Conservation (phyloP, 2,329 filamentous ascomycete species). For the Ophiosphaerella herpotricha region DNA sequence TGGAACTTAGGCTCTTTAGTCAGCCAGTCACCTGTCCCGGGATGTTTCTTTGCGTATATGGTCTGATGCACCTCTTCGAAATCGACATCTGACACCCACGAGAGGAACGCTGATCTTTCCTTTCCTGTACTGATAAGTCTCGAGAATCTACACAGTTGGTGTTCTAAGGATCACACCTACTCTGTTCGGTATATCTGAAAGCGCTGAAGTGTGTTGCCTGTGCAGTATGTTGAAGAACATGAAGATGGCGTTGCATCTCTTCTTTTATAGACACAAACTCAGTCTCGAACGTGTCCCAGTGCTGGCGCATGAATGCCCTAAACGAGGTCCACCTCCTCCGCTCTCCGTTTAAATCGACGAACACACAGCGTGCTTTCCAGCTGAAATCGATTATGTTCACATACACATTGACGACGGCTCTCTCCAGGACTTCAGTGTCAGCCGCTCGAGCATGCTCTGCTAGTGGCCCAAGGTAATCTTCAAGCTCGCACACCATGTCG, state of each 20-base stretch:
- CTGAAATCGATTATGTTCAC: constrained; percentile 21
- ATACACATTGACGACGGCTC: constrained; percentile 17
- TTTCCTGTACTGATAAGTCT: background rate
- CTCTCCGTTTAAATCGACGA: constrained; percentile 15
- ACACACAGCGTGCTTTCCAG: constrained; percentile 19
- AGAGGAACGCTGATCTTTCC: constrained; percentile 21
- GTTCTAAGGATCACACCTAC: background rate
- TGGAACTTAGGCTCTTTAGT: constrained; percentile 12
- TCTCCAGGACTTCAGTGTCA: constrained; percentile 15
- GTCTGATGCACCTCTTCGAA: constrained; percentile 23
- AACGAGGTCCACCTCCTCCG: constrained; percentile 15
- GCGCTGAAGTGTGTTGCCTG: constrained; percentile 14
- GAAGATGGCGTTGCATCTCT: constrained; percentile 17
- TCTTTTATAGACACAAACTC: constrained; percentile 17
- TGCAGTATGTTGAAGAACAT: constrained; percentile 18
- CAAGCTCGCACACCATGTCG: constrained; percentile 19
- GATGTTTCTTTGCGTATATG: constrained; percentile 22
- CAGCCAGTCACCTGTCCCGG: constrained; percentile 23
- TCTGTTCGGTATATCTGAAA: constrained; percentile 6
- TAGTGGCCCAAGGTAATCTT: constrained; percentile 24
- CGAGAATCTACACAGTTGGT: background rate
- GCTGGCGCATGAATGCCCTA: constrained; percentile 19
- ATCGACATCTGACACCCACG: constrained; percentile 23
- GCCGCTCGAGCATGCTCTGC: constrained; percentile 12
- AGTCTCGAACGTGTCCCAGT: constrained; percentile 30